phyloP scores from a whole-genome alignment of 1,139 yeast species.

The Suhomyces wounanorum region DNA sequence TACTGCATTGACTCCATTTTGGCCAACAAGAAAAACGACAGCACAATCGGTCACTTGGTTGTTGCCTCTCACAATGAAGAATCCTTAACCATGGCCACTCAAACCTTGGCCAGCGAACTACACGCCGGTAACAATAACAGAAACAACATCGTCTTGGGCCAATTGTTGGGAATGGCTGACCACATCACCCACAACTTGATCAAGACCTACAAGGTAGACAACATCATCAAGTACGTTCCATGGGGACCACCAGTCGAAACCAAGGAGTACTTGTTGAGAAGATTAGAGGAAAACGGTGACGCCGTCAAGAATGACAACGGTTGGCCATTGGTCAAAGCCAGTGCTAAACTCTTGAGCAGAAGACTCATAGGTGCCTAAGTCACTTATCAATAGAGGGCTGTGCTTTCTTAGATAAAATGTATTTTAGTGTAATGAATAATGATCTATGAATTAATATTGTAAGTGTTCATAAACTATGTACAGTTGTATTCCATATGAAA shows the following conservation, averaged over 20 bases:
- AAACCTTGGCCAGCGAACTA: slow-evolving; percentile 40
- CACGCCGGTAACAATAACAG: slow-evolving; percentile 38
- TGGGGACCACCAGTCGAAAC: slow-evolving; percentile 98
- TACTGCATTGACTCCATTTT: slow-evolving; percentile 64
- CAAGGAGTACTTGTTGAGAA: slow-evolving; percentile 83
- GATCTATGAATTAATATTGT: slow-evolving; percentile 1
- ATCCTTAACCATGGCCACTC: slow-evolving; percentile 74
- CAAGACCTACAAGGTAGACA: slow-evolving; percentile 60
- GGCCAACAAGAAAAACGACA: slow-evolving; percentile 44
- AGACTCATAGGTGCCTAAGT: slow-evolving; percentile 34
- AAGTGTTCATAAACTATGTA: neutral
- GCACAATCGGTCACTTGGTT: slow-evolving; percentile 77
- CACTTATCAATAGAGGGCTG: slow-evolving; percentile 1
- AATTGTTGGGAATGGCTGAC: slow-evolving; percentile 95
- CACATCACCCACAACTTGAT: slow-evolving; percentile 78
- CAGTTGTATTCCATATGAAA: slow-evolving; percentile 10
- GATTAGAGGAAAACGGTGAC: slow-evolving; percentile 96
- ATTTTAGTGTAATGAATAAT: slow-evolving; percentile 8
- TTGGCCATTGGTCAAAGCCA: slow-evolving; percentile 67
- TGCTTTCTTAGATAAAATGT: slow-evolving; percentile 1
- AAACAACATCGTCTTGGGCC: slow-evolving; percentile 81
- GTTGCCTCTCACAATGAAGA: slow-evolving; percentile 89
- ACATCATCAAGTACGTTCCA: slow-evolving; percentile 91
- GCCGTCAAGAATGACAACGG: slow-evolving; percentile 91
- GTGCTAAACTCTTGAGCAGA: slow-evolving; percentile 43